Evolutionary conservation across 2,329 filamentous ascomycete species (phyloP).

Genomic region (Colletotrichum sp.): DNA sequence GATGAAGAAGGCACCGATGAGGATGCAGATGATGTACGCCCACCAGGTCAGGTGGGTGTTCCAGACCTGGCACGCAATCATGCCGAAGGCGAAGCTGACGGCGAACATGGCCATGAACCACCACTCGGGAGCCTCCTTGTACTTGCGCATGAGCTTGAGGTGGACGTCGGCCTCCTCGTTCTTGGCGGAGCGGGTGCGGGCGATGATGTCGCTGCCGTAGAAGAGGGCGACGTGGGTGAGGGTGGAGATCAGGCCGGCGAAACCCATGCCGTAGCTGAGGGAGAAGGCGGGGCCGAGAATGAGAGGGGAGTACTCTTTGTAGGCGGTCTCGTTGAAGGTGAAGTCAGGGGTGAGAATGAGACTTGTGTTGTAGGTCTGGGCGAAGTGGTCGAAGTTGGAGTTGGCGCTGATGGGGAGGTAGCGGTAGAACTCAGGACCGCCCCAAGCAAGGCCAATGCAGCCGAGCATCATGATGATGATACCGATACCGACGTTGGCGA

Average conservation of each 20-base stretch:
- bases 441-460: constrained; percentile 54
- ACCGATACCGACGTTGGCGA: constrained; percentile 58
- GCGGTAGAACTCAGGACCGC: constrained; percentile 46
- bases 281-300: constrained; percentile 60
- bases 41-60: constrained; percentile 48
- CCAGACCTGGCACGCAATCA: constrained; percentile 39
- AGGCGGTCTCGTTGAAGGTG: constrained; percentile 64
- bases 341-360: constrained; percentile 60
- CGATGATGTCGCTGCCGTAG: constrained; percentile 53
- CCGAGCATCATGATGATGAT: constrained; percentile 58
- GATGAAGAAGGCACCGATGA: constrained; percentile 43
- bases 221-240: constrained; percentile 57
- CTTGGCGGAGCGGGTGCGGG: constrained; percentile 32
- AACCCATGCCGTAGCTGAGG: constrained; percentile 60
- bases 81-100: constrained; percentile 54
- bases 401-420: constrained; percentile 57
- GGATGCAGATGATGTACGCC: constrained; percentile 43
- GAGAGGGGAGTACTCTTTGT: constrained; percentile 61
- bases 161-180: constrained; percentile 56
- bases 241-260: constrained; percentile 59
- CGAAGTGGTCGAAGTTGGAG: constrained; percentile 66
- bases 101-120: constrained; percentile 57
- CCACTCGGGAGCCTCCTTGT: constrained; percentile 59
- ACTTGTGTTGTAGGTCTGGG: constrained; percentile 61
- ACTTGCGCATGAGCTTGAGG: constrained; percentile 60